Conservation (phyloP, 805 yeast species). For the Metschnikowia baotianmanensis region DNA sequence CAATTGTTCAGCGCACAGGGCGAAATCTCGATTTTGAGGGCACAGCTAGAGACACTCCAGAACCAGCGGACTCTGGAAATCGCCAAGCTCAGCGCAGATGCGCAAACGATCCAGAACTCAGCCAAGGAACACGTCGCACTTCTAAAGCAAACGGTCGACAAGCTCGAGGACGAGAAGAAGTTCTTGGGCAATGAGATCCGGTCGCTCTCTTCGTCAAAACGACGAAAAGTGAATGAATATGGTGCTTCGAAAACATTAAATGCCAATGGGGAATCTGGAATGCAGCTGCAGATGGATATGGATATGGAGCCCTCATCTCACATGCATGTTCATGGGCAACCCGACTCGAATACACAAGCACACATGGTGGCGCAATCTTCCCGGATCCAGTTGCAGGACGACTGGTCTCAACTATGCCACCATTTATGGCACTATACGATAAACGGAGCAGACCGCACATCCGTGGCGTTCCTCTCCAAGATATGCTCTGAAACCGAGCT, state of each 20-base stretch:
- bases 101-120: slow-evolving; percentile 18
- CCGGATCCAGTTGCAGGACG: slow-evolving; percentile 24
- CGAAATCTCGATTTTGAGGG: slow-evolving; percentile 74
- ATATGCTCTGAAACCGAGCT: slow-evolving; percentile 27
- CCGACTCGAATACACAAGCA: background rate
- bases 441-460: slow-evolving; percentile 33
- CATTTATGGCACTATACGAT: slow-evolving; percentile 37
- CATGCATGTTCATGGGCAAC: background rate
- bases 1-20: slow-evolving; percentile 61
- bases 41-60: slow-evolving; percentile 53
- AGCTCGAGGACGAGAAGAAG: slow-evolving; percentile 43
- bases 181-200: slow-evolving; percentile 39
- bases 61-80: slow-evolving; percentile 40
- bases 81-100: slow-evolving; percentile 19
- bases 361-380: background rate
- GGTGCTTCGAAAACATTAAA: too few relatives aligned
- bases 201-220: slow-evolving; percentile 22
- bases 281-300: background rate
- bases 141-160: slow-evolving; percentile 32
- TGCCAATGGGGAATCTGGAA: too few relatives aligned
- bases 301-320: background rate
- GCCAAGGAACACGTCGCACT: slow-evolving; percentile 32
- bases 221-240: slow-evolving; percentile 14
- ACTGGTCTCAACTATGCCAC: slow-evolving; percentile 33
- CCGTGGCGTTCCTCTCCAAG: slow-evolving; percentile 32